Evolutionary conservation across 176 grass and related monocot species (phyloP), one percentile per base, ranked within the genome.

Genomic region (Secale cereale): DNA sequence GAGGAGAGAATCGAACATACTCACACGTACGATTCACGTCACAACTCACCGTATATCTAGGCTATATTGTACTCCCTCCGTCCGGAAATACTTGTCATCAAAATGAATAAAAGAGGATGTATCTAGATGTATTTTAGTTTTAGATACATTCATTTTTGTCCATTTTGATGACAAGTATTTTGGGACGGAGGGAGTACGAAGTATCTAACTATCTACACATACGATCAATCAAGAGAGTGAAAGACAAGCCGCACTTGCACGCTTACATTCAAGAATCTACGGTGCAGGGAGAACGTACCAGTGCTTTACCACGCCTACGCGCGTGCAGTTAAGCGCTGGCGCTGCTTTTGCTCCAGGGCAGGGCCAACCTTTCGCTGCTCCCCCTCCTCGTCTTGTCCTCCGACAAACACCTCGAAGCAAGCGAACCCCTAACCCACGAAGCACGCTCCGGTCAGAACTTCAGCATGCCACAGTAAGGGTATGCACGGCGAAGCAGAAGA

Each of bases 401-500:
- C 71, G 81, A 90, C 88, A 90, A 63, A 25, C 28, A 73, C 78
- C 82, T 88, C 69, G 63, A 88, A 70, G 68, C 28, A 64, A 62
- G 66, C 28, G 81, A 72, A 81, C 65, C 65, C 40, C 76, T 63
- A 11, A 80, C 29, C 46, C 64, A 17, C 63, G 69, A 60, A 67
- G 37, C 41, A 27, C 8, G 19, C 43, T 32, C 8, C 2, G 26
- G 28, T 36, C 66, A 76, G 22, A 65, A 74, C 7, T 16, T 16
- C 59, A 45, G 65, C n/a, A 68, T 11, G 36, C 20, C 20, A 2
- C 32, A 64, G 41, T 30, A 70, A 35, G 35, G 68, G 16, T 41
- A 11, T 23, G 20, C 19, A 27, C n/a, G 33, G 1, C 4, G 17
- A 36, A 14, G 77, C 56, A 64, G 35, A 19, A 77, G 37, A n/a